Percentiles rank a stretch among this genome's conserved stretches.
phyloP scores from a whole-genome alignment of 768 basidiomycete genomes.

The Hysterangium stoloniferum region DNA sequence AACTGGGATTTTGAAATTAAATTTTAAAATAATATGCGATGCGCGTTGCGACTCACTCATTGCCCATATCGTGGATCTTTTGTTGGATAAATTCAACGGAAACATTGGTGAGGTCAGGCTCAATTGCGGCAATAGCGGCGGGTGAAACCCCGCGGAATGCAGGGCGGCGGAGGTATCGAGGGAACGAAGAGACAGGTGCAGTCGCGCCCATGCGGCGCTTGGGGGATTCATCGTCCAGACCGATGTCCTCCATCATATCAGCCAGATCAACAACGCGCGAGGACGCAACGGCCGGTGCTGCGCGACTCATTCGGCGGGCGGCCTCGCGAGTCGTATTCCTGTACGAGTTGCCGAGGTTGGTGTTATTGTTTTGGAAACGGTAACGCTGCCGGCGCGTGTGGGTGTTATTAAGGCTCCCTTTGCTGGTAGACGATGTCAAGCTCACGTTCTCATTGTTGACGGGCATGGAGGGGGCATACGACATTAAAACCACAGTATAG shows the following conservation, averaged over 20 bases:
- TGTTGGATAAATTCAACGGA: conserved; percentile 54
- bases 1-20: not conserved
- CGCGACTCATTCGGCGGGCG: conserved; percentile 1
- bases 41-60: conserved; percentile 5
- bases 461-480: not conserved
- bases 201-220: too few species aligned
- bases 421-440: not conserved
- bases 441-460: conserved; percentile 12
- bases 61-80: not conserved
- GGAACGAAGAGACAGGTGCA: too few species aligned
- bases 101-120: conserved; percentile 39
- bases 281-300: not conserved
- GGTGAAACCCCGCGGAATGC: conserved; percentile 47
- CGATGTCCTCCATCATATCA: not conserved
- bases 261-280: not conserved
- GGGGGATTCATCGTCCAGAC: not conserved
- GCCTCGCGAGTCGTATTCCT: conserved; percentile 7
- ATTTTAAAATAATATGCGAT: too few species aligned
- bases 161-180: conserved; percentile 59
- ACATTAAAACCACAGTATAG: not conserved
- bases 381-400: conserved; percentile 10
- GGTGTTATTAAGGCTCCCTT: conserved; percentile 5
- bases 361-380: conserved; percentile 1
- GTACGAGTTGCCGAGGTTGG: not conserved
- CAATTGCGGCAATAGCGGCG: conserved; percentile 47